These are phyloP conservation scores for Erysimum cheiri DNA, from an alignment of 441 rosid species.

Conservation along the genomic window DNA sequence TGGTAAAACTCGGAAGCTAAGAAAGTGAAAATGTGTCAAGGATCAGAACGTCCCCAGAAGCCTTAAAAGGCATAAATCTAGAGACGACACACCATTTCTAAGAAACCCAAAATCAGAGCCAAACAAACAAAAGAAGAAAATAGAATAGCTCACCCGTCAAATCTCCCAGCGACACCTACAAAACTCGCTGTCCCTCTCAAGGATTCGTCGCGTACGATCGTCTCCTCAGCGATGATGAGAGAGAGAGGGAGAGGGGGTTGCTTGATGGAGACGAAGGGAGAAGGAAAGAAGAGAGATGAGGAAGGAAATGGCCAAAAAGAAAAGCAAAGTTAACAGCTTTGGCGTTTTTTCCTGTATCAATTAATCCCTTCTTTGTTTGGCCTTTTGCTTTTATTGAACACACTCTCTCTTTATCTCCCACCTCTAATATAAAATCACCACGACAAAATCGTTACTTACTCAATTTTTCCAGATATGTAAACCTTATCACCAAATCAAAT, in stretches of 20 bases:
- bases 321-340: slow-evolving; percentile 17
- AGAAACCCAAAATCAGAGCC: slow-evolving; percentile 8
- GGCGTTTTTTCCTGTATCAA: too few relatives aligned
- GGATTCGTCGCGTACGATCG: slow-evolving; percentile 37
- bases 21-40: background rate
- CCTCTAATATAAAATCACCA: too few relatives aligned
- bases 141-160: slow-evolving; percentile 23
- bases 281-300: background rate
- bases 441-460: background rate
- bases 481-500: slow-evolving; percentile 17
- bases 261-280: slow-evolving; percentile 41
- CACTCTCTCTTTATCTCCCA: too few relatives aligned
- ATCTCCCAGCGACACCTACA: slow-evolving; percentile 23
- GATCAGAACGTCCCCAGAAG: background rate
- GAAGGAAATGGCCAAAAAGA: slow-evolving; percentile 24
- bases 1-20: background rate
- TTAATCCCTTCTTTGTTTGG: too few relatives aligned
- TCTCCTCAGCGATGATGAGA: slow-evolving; percentile 32
- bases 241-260: slow-evolving; percentile 35
- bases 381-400: slow-evolving; percentile 28
- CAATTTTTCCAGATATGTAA: slow-evolving; percentile 32
- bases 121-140: background rate
- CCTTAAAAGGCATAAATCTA: background rate
- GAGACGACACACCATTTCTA: background rate
- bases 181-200: slow-evolving; percentile 40